A percentile compares a stretch with the other conserved stretches of the same genome.
Evolutionary conservation across 1,284 basidiomycete species (phyloP).

Genomic region (Leccinum griseonigrum): DNA sequence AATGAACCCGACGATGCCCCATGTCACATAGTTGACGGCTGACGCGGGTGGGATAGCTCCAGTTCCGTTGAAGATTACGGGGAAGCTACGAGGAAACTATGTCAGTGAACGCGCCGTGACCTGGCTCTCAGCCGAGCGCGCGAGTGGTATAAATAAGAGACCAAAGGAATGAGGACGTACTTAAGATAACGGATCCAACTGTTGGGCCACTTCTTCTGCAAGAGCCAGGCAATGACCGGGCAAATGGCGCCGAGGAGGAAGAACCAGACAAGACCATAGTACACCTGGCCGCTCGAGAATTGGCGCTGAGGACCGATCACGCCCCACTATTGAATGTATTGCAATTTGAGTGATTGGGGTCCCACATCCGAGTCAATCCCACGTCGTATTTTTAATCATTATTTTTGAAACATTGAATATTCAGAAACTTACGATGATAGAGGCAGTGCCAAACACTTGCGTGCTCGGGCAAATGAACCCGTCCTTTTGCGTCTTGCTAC

Average conservation of each 20-base stretch:
- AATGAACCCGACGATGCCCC: slow-evolving; percentile 50
- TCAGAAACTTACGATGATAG: slow-evolving; percentile 30
- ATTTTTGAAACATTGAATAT: neutral
- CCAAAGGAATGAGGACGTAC: slow-evolving; percentile 19
- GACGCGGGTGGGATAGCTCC: slow-evolving; percentile 50
- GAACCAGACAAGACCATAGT: slow-evolving; percentile 44
- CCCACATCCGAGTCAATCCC: neutral
- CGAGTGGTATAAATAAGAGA: neutral
- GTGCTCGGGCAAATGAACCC: slow-evolving; percentile 41
- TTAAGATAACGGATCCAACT: slow-evolving; percentile 47
- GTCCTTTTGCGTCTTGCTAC: slow-evolving; percentile 16
- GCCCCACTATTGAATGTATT: slow-evolving; percentile 31
- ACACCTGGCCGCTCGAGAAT: slow-evolving; percentile 29
- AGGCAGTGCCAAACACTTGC: slow-evolving; percentile 38
- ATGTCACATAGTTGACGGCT: slow-evolving; percentile 46
- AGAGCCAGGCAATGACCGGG: slow-evolving; percentile 41
- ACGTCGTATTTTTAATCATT: neutral
- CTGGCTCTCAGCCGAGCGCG: neutral
- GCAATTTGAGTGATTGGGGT: neutral
- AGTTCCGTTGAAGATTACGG: slow-evolving; percentile 54
- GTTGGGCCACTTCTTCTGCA: slow-evolving; percentile 43
- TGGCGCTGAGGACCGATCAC: slow-evolving; percentile 41
- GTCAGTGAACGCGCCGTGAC: neutral
- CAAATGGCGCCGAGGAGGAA: slow-evolving; percentile 54
- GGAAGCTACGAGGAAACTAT: slow-evolving; percentile 32